Base-by-base conservation (phyloP, 257 asterid genomes). In the Galeopsis tetrahit region DNA sequence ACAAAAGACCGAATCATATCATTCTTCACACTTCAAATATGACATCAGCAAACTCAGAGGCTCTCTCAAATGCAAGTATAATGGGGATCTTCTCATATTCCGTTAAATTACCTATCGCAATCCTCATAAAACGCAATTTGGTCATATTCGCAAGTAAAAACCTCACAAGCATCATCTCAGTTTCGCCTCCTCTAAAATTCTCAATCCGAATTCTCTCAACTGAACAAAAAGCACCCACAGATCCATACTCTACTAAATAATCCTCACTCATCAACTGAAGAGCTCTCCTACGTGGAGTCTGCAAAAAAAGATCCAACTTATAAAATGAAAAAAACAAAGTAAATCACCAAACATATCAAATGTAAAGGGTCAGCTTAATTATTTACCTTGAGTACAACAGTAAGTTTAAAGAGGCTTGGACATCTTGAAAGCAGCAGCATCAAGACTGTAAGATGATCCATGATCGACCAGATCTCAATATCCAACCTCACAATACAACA, bases 341-440 rank as follows among this genome's bases (percentile, higher is more conserved):
- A 7, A 32, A 28, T 43, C 4, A 40, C 15, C 15, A 63, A 36
- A 17, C 68, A 39, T 11, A 39, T 63, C 51, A 65, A 42, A 43
- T 43, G 40, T 10, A 43, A 64, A 21, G 39, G 56, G 2, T 2
- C 21, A 43, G 56, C 53, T 28, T 60, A 21, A 21, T 21, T 21
- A 14, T 42, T 43, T 74, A 74, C 78, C 78, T 14, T 48, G 35
- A 74, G 6, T 34, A 0, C 6, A 31, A 74, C 6, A 49, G 10
- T 0, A 13, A 74, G 43, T 28, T 14, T 21, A 6, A 2, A 0
- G 35, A 74, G 73, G 4, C 10, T 42, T 44, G 78, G 55, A 15
- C 78, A 74, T 57, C 68, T 74, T 6, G 73, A 57, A 48, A 66
- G 7, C 11, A 74, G 66, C 28, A 66, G 53, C 5, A 74, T 43